phyloP scores from a whole-genome alignment of 352 stramenopile species.

The Phytophthora agathidicida region DNA sequence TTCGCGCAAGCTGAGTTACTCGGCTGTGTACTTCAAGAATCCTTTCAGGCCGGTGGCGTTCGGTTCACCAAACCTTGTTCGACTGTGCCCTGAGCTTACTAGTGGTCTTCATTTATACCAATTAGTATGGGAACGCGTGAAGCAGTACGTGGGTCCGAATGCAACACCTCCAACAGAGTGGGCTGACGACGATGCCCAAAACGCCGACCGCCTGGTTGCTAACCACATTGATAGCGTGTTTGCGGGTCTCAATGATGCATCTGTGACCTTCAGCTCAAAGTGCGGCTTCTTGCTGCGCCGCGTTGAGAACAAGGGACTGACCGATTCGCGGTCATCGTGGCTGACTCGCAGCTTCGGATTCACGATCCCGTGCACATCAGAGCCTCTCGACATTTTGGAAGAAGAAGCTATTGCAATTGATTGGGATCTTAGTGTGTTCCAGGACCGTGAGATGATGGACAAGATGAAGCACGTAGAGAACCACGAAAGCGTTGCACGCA shows the following conservation, averaged over 20 bases:
- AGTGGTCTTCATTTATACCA: constrained; percentile 83
- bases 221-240: constrained; percentile 88
- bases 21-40: constrained; percentile 90
- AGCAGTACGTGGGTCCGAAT: constrained; percentile 68
- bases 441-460: constrained; percentile 81
- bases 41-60: constrained; percentile 88
- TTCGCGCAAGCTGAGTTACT: constrained; percentile 88
- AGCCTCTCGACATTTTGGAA: constrained; percentile 80
- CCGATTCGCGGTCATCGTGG: constrained; percentile 80
- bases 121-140: constrained; percentile 83
- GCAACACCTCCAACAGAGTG: constrained; percentile 46
- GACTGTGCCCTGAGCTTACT: constrained; percentile 82
- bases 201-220: constrained; percentile 43
- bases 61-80: constrained; percentile 85
- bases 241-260: constrained; percentile 50
- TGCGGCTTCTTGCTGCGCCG: constrained; percentile 83
- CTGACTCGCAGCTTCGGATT: constrained; percentile 81
- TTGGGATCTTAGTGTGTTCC: constrained; percentile 86
- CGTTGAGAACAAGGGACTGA: constrained; percentile 85
- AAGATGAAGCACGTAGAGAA: constrained; percentile 88
- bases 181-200: constrained; percentile 32
- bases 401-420: constrained; percentile 90
- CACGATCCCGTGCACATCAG: constrained; percentile 79
- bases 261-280: constrained; percentile 40
- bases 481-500: constrained; percentile 82